Conservation (phyloP, 495 filamentous ascomycete genomes). For the Tuber calosporum region DNA sequence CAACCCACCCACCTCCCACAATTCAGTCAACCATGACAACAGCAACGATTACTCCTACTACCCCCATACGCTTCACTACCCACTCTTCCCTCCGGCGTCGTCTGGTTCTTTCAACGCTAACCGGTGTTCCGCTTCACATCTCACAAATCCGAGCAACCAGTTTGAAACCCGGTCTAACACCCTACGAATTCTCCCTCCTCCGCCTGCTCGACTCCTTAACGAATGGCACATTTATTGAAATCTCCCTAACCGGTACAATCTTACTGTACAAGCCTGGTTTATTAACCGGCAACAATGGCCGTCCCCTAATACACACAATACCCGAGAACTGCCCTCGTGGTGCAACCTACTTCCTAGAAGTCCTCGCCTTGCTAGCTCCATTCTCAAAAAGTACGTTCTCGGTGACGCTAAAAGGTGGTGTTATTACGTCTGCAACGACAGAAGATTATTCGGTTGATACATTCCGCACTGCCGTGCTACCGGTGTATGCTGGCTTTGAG, state of each 20-base stretch:
- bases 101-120: conserved; percentile 83
- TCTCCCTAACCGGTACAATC: conserved; percentile 89
- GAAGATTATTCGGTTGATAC: conserved; percentile 83
- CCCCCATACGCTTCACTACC: conserved; percentile 63
- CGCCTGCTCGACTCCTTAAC: conserved; percentile 90
- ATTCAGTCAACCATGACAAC: conserved; percentile 16
- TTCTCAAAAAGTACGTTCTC: conserved; percentile 86
- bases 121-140: conserved; percentile 79
- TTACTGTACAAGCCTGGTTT: conserved; percentile 85
- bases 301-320: conserved; percentile 69
- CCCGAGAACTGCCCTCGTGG: conserved; percentile 67
- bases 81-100: conserved; percentile 76
- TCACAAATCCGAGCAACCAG: conserved; percentile 86
- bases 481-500: conserved; percentile 81
- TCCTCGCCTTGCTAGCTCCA: conserved; percentile 81
- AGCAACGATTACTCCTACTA: conserved; percentile 17
- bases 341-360: conserved; percentile 85
- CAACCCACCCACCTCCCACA: background rate
- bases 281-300: conserved; percentile 64
- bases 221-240: conserved; percentile 89
- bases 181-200: conserved; percentile 90
- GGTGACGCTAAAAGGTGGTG: conserved; percentile 81
- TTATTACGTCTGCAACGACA: conserved; percentile 79
- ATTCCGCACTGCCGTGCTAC: conserved; percentile 85
- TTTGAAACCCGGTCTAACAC: conserved; percentile 75